Conservation (phyloP, 1,139 yeast species). For the Pichia sp. region DNA sequence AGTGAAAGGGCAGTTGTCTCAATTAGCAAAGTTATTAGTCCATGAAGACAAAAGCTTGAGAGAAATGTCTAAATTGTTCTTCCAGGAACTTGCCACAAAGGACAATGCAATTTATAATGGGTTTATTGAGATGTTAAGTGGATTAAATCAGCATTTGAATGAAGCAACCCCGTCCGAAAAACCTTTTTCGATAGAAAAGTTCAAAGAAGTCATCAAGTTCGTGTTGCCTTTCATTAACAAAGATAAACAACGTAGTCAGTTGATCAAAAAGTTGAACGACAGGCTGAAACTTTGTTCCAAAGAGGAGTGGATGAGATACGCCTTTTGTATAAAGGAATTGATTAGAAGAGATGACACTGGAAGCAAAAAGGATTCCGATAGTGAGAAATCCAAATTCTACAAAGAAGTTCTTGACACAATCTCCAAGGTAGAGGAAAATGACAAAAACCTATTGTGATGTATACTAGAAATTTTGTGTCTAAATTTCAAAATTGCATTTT, state of each 20-base stretch:
- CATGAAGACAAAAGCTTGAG: slow-evolving; percentile 84
- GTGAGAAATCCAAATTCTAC: slow-evolving; percentile 24
- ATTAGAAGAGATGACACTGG: slow-evolving; percentile 28
- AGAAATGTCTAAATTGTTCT: slow-evolving; percentile 86
- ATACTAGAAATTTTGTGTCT: background rate
- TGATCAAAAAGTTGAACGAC: slow-evolving; percentile 70
- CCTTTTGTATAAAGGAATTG: slow-evolving; percentile 59
- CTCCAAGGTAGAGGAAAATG: slow-evolving; percentile 4
- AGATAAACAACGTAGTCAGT: slow-evolving; percentile 84
- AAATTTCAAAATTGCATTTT: too few relatives aligned
- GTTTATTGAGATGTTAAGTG: slow-evolving; percentile 91
- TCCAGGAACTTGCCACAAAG: slow-evolving; percentile 89
- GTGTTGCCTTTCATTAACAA: slow-evolving; percentile 80
- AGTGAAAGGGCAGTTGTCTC: slow-evolving; percentile 95
- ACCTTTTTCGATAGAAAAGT: slow-evolving; percentile 23
- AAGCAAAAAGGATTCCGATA: slow-evolving; percentile 26
- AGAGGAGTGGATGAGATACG: slow-evolving; percentile 59
- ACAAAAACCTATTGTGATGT: background rate
- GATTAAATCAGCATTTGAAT: slow-evolving; percentile 64
- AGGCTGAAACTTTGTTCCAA: slow-evolving; percentile 46
- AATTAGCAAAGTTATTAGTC: slow-evolving; percentile 94
- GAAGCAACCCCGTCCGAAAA: slow-evolving; percentile 47
- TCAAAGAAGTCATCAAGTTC: slow-evolving; percentile 78
- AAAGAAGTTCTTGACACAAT: slow-evolving; percentile 37
- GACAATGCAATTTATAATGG: slow-evolving; percentile 98